Percentiles rank a stretch among this genome's conserved stretches.
Conservation (phyloP, 2,329 filamentous ascomycete species). For the Aspergillus sp. region DNA sequence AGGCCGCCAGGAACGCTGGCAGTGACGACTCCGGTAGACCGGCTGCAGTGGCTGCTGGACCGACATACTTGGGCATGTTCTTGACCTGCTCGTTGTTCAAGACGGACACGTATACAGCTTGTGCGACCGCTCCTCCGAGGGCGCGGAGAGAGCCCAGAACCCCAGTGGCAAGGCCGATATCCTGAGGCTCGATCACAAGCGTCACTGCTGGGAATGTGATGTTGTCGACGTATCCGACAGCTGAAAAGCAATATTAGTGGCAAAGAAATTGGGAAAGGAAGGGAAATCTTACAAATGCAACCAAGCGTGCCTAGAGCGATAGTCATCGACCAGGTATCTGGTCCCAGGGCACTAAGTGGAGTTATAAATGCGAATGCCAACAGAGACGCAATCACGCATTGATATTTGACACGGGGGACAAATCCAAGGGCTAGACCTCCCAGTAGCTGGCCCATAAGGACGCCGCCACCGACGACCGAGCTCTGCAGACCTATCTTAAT, state of each 20-base stretch:
- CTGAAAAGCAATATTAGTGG: no score
- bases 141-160: neutral
- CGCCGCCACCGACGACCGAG: neutral
- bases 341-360: neutral
- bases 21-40: neutral
- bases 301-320: neutral
- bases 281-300: neutral
- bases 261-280: neutral
- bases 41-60: neutral
- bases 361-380: neutral
- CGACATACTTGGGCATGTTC: neutral
- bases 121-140: neutral
- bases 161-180: neutral
- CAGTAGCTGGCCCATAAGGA: neutral
- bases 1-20: neutral
- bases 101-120: neutral
- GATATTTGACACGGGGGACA: neutral
- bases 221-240: neutral
- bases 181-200: neutral
- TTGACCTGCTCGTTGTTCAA: neutral
- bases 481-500: neutral
- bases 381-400: neutral
- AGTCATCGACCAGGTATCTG: neutral
- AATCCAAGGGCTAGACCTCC: neutral
- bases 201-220: neutral